Evolutionary conservation across 495 filamentous ascomycete species (phyloP).

Genomic region (Penicillium pancosmium): DNA sequence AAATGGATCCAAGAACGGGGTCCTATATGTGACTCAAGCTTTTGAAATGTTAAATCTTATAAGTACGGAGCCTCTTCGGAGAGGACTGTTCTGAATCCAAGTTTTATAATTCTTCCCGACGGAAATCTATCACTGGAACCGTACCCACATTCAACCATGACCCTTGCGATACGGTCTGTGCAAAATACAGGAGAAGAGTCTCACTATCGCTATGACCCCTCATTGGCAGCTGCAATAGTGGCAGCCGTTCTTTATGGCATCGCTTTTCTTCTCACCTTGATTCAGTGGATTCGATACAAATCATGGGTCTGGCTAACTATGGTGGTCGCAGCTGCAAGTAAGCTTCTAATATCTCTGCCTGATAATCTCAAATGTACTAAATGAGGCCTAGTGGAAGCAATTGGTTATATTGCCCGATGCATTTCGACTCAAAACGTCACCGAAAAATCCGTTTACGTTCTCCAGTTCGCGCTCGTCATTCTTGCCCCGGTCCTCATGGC

Average conservation of each 20-base stretch:
- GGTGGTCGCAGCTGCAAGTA: constrained; percentile 48
- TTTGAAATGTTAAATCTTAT: too few relatives aligned
- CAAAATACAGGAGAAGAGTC: neutral
- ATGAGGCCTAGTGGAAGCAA: constrained; percentile 41
- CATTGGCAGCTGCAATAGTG: constrained; percentile 47
- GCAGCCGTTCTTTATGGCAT: constrained; percentile 52
- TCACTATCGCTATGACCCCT: constrained; percentile 55
- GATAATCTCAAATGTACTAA: neutral
- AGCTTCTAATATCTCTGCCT: constrained; percentile 6
- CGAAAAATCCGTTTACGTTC: constrained; percentile 31
- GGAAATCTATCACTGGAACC: too few relatives aligned
- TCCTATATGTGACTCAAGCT: neutral
- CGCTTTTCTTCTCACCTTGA: constrained; percentile 35
- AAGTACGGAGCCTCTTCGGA: too few relatives aligned
- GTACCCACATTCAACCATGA: neutral
- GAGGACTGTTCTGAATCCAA: too few relatives aligned
- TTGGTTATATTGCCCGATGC: constrained; percentile 46
- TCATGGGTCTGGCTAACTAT: constrained; percentile 51
- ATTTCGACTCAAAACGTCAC: constrained; percentile 35
- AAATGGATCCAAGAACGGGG: neutral
- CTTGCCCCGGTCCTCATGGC: constrained; percentile 51
- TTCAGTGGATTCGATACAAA: constrained; percentile 45
- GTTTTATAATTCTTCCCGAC: too few relatives aligned
- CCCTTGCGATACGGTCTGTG: neutral
- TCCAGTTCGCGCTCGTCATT: constrained; percentile 43